Base-by-base conservation (phyloP, 2,329 filamentous ascomycete species). In the Madurella fahalii region DNA sequence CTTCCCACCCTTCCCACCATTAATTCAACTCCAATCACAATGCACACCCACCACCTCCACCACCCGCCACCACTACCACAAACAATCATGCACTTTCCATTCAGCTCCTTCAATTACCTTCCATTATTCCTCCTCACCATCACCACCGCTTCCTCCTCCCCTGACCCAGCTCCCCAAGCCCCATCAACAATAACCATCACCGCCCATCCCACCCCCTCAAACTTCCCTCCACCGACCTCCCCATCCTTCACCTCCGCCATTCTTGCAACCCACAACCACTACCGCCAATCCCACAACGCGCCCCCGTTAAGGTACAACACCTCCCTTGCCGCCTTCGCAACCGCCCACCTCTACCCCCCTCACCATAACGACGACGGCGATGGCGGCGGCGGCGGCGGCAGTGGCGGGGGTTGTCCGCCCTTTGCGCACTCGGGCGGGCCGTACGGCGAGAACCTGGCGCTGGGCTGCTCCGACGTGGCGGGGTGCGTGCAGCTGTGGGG, bases 401-500 rank as follows among this genome's bases (percentile, higher is more conserved):
- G n/a, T n/a, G n/a, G n/a, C n/a, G n/a, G n/a, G n/a, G n/a, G 25
- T 25, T 25, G 25, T 7, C 25, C 39, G 20, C 8, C n/a, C 3
- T 52, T 54, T 30, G 59, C 60, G 34, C 83, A 86, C 70, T 81
- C 74, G 58, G 77, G 77, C 52, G 84, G 84, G 0, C 81, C 84
- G 0, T 84, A 84, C 58, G 88, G 88, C 63, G 88, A 92, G 71
- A 92, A 91, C 69, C 77, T 92, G 3, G 86, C 86, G 8, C 75
- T 83, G 4, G 87, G 86, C 4, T 90, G 83, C 66, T 58, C 73
- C 0, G 83, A 86, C 64, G 79, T 78, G 1, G 78, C 78, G 0
- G 72, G 76, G 3, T 77, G 80, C 47, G 74, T 91, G n/a, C 78
- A 81, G 43, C 80, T 77, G 1, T 91, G 87, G 87, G 87, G 82